Conservation (phyloP, 148 eudicot genomes). For the Rhododendron williamsianum region DNA sequence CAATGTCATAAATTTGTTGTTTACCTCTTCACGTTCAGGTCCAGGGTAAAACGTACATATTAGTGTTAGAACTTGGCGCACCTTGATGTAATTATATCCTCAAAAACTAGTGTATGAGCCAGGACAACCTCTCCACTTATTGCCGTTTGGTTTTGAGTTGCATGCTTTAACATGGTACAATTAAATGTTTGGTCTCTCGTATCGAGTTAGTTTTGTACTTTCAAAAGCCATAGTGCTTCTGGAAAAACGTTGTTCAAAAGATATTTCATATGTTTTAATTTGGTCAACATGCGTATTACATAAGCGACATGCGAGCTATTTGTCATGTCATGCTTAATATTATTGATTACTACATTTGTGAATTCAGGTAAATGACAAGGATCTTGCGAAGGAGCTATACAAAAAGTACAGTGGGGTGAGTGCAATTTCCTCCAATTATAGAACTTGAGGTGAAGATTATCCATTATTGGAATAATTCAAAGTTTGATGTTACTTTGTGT, state of each 20-base stretch:
- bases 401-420: constrained; percentile 96
- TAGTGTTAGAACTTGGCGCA: background rate
- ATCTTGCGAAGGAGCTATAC: constrained; percentile 84
- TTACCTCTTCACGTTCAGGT: background rate
- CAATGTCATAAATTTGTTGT: background rate
- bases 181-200: background rate
- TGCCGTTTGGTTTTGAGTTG: background rate
- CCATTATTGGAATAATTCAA: background rate
- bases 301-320: background rate
- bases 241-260: background rate
- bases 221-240: background rate
- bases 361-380: constrained; percentile 80
- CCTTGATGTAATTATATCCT: background rate
- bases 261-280: background rate
- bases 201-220: background rate
- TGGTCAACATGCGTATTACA: background rate
- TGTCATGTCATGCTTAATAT: background rate
- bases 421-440: constrained; percentile 11
- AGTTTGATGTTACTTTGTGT: background rate
- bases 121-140: background rate
- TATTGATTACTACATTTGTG: constrained; percentile 10
- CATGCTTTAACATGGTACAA: background rate
- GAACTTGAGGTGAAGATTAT: background rate
- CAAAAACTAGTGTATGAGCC: background rate
- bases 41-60: background rate